A percentile compares a stretch with the other conserved stretches of the same genome.
Conservation (phyloP, 768 basidiomycete genomes). For the Termitomyces sp. region DNA sequence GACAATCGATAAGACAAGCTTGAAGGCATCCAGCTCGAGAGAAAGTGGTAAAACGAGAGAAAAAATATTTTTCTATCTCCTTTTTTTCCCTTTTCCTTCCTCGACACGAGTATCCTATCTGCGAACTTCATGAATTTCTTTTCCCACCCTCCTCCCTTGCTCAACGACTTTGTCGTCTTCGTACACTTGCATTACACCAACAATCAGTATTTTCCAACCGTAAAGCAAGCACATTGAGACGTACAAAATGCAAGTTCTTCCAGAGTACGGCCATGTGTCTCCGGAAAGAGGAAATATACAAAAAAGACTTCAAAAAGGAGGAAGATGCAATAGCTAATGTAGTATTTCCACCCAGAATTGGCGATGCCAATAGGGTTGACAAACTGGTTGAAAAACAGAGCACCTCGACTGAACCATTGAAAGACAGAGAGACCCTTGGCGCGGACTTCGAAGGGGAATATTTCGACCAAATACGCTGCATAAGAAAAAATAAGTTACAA, state of each 20-base stretch:
- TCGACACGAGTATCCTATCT: background rate
- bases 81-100: background rate
- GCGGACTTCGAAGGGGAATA: constrained; percentile 62
- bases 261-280: constrained; percentile 43
- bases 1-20: too few species aligned
- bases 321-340: constrained; percentile 50
- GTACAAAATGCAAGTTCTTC: constrained; percentile 59
- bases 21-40: too few species aligned
- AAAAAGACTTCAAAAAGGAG: constrained; percentile 49
- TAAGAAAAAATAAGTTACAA: constrained; percentile 26
- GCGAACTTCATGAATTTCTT: constrained; percentile 24
- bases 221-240: constrained; percentile 15
- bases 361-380: constrained; percentile 61
- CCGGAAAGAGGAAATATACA: constrained; percentile 59
- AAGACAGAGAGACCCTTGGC: constrained; percentile 58
- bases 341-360: constrained; percentile 55
- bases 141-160: constrained; percentile 36
- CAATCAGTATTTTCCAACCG: background rate
- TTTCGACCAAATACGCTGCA: constrained; percentile 56
- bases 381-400: constrained; percentile 59
- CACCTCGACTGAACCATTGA: constrained; percentile 52
- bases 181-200: constrained; percentile 24
- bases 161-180: constrained; percentile 36
- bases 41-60: too few species aligned
- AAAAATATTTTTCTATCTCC: too few species aligned